Evolutionary conservation across 1,139 yeast species (phyloP), one percentile per base, ranked within the genome.

Genomic region (Suhomyces bokatorum): DNA sequence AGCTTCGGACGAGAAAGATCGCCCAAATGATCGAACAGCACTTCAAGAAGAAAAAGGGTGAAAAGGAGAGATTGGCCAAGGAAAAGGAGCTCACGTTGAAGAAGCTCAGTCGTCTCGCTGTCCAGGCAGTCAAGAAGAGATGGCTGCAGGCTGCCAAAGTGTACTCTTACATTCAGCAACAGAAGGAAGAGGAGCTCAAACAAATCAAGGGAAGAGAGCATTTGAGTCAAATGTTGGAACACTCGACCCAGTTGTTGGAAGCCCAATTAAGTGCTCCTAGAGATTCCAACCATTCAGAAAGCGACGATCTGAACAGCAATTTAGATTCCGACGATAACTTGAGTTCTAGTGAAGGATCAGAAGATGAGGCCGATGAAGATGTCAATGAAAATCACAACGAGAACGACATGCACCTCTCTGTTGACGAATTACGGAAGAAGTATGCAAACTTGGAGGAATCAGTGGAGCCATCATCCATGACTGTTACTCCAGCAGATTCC

Each of bases 141-240:
- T 95, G 99, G 99, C 70, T 75, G 24, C 77, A 91, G 45, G 99
- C 98, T 2, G 87, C 85, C 51, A 90, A 88, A 59, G 97, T 95
- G 0, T 84, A 80, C 57, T 73, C 73, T 41, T 75, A 68, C 35
- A 70, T 77, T 41, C 78, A 74, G 48, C 66, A 64, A 32, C 74
- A 73, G 50, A 85, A 84, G 52, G 82, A 76, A 48, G 93, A 85
- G 51, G 85, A 81, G 64, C 69, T 87, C 64, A 80, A 87, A 72
- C 72, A 81, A 60, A 75, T 78, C 10, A 84, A 85, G 60, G 97
- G 97, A 31, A 87, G 93, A 60, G 87, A 87, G 53, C 97, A 91
- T 60, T 74, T 93, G 50, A 84, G 90, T 50, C 86, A 88, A 60
- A 91, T 93, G 77, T 70, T 93, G 50, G 96, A 91, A 55, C 95